Percentiles rank a stretch among this genome's conserved stretches.
Evolutionary conservation across 805 yeast genomes (phyloP).

Genomic region (Yueomyces sp.): DNA sequence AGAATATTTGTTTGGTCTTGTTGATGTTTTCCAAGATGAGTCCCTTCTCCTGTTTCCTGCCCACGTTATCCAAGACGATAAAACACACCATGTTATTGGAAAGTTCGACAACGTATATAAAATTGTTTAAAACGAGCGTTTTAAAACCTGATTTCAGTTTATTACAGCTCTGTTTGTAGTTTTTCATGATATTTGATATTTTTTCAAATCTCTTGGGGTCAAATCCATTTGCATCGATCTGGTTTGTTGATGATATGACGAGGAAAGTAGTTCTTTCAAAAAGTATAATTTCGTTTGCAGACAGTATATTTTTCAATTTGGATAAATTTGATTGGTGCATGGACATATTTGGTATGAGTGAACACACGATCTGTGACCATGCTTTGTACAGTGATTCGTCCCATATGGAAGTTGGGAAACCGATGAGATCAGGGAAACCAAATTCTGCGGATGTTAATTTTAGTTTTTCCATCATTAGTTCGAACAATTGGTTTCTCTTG

Average conservation of each 20-base stretch:
- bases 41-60: conserved; percentile 16
- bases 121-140: conserved; percentile 55
- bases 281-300: conserved; percentile 80
- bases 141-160: conserved; percentile 78
- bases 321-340: conserved; percentile 63
- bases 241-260: conserved; percentile 32
- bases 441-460: conserved; percentile 61
- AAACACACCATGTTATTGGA: conserved; percentile 51
- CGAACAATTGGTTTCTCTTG: conserved; percentile 71
- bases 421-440: conserved; percentile 50
- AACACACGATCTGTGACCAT: conserved; percentile 93
- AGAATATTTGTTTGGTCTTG: conserved; percentile 38
- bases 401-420: conserved; percentile 95
- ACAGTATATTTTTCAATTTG: conserved; percentile 57
- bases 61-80: conserved; percentile 37
- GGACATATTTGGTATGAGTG: conserved; percentile 83
- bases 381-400: conserved; percentile 93
- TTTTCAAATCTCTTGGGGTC: conserved; percentile 93
- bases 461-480: conserved; percentile 70
- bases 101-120: conserved; percentile 37
- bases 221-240: conserved; percentile 21
- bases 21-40: conserved; percentile 43
- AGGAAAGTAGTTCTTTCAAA: conserved; percentile 90
- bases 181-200: conserved; percentile 84
- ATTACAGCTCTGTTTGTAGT: conserved; percentile 83